A percentile compares a stretch with the other conserved stretches of the same genome.
These are phyloP conservation scores for Coniochaeta hoffmannii DNA, from an alignment of 2,329 filamentous ascomycete genomes.

Conservation along the genomic window DNA sequence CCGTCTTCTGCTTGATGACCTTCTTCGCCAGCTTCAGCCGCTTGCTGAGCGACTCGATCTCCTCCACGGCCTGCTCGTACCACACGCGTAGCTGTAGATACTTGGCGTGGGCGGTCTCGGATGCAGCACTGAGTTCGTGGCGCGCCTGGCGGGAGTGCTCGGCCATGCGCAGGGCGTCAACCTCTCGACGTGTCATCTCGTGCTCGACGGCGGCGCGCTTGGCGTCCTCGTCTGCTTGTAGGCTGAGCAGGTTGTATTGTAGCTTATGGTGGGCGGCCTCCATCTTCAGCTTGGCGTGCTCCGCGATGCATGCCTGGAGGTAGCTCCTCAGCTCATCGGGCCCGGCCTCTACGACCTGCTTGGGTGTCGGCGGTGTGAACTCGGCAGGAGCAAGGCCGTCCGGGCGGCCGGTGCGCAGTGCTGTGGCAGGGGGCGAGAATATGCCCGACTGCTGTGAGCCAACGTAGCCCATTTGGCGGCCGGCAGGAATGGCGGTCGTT, in stretches of 20 bases:
- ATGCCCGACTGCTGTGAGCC: constrained; percentile 39
- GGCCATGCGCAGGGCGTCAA: constrained; percentile 71
- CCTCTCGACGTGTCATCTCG: constrained; percentile 81
- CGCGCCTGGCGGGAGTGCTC: constrained; percentile 60
- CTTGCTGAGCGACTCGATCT: constrained; percentile 56
- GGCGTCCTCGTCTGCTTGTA: constrained; percentile 77
- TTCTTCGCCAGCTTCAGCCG: constrained; percentile 68
- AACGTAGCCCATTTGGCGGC: constrained; percentile 22
- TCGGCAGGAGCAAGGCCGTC: constrained; percentile 23
- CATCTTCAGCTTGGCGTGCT: constrained; percentile 61
- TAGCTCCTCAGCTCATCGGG: constrained; percentile 49
- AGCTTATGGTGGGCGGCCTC: constrained; percentile 85
- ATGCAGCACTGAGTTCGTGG: constrained; percentile 42
- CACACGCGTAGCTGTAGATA: constrained; percentile 57
- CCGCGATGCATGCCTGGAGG: constrained; percentile 45
- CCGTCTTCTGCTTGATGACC: constrained; percentile 70
- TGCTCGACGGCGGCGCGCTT: constrained; percentile 87
- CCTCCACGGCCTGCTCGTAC: constrained; percentile 58
- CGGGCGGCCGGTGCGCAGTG: constrained; percentile 24
- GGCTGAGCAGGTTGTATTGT: constrained; percentile 75
- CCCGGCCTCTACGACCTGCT: constrained; percentile 45
- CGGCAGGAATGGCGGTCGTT: constrained; percentile 18
- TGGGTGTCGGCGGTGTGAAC: constrained; percentile 37
- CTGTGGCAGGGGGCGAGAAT: constrained; percentile 48
- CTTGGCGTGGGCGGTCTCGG: constrained; percentile 46